Evolutionary conservation across 177 flowering plant species (phyloP), one percentile per base, ranked within the genome.

Genomic region (Vitis hybrid): DNA sequence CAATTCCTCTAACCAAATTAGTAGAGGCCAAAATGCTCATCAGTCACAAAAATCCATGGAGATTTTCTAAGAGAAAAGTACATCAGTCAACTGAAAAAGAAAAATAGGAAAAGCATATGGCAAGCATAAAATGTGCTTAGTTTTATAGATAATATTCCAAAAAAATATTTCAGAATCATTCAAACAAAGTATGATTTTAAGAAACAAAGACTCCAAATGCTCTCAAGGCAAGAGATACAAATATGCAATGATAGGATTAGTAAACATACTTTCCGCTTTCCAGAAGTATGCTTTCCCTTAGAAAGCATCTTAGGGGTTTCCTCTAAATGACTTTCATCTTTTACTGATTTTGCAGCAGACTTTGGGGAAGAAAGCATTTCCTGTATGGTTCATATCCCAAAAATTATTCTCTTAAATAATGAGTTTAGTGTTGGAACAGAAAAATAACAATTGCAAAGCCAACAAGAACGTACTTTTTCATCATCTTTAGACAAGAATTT

Each of bases 261-360:
- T 41, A 24, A 4, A 32, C 74, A 17, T 74, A 86, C 90, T 68
- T 78, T 79, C 58, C 78, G 83, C 51, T 74, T 82, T 2, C 35
- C 84, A 18, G 77, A 65, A 58, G 78, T 66, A 15, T 79, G 81
- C 66, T 83, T 87, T 61, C 88, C 78, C 83, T 87, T 87, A 9
- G 78, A 68, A 51, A 66, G 66, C 46, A 75, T 65, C 68, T 68
- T 76, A 3, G 88, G 79, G 49, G 84, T 79, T 70, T 73, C 87
- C 63, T 79, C 82, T 20, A 63, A 11, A 0, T 61, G 76, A 50
- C 57, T 59, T 46, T 69, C 76, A 59, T 71, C 83, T 73, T 80
- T 78, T 9, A 46, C 56, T 61, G 78, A 24, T 73, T 84, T 85
- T 68, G 65, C 18, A 2, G 65, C 64, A 41, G 86, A 65, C 75